Percentiles rank a stretch among this genome's conserved stretches.
Evolutionary conservation across 805 yeast genomes (phyloP).

Genomic region (Starmerella davenportii): DNA sequence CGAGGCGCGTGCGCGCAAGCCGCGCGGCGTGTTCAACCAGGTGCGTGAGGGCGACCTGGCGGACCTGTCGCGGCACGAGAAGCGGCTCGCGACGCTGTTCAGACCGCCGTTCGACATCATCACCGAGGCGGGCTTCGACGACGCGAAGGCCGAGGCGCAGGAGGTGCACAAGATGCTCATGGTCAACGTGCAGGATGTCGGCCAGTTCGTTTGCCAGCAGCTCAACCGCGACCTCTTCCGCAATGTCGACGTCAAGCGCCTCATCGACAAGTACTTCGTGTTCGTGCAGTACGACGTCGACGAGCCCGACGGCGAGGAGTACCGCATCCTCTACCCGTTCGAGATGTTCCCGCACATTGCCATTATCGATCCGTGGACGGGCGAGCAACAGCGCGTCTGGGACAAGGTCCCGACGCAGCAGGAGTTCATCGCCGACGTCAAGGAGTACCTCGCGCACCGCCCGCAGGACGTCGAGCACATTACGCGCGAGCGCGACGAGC

Average conservation of each 20-base stretch:
- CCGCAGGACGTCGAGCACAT: not conserved
- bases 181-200: slow-evolving; percentile 69
- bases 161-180: slow-evolving; percentile 58
- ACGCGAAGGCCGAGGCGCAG: slow-evolving; percentile 54
- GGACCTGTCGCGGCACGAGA: slow-evolving; percentile 21
- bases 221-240: slow-evolving; percentile 92
- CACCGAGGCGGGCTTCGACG: slow-evolving; percentile 45
- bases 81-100: slow-evolving; percentile 63
- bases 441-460: not conserved
- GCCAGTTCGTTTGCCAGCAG: slow-evolving; percentile 76
- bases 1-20: slow-evolving; percentile 11
- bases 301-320: slow-evolving; percentile 55
- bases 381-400: slow-evolving; percentile 75
- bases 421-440: slow-evolving; percentile 30
- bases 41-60: slow-evolving; percentile 13
- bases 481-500: not conserved
- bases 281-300: slow-evolving; percentile 75
- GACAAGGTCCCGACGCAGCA: slow-evolving; percentile 40
- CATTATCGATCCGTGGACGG: slow-evolving; percentile 85
- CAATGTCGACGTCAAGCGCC: slow-evolving; percentile 39
- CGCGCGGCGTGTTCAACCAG: slow-evolving; percentile 38
- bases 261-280: slow-evolving; percentile 50
- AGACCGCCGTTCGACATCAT: slow-evolving; percentile 90
- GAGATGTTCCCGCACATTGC: slow-evolving; percentile 68
- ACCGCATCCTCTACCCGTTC: slow-evolving; percentile 54